Base-by-base conservation (phyloP, 176 grass and related monocot species). In the Phyllostachys edulis region DNA sequence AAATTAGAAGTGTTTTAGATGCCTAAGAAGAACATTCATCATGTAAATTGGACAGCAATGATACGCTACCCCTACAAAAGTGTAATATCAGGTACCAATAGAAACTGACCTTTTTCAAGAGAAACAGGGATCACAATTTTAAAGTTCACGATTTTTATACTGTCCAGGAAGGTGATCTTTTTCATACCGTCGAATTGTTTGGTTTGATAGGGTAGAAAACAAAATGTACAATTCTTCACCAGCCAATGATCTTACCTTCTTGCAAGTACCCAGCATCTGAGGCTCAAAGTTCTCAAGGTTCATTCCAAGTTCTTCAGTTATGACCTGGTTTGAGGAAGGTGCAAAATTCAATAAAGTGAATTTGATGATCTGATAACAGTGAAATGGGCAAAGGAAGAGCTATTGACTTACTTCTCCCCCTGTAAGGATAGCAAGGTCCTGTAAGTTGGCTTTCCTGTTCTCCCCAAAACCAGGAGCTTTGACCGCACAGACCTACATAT, bases 271-370 rank as follows among this genome's bases (percentile, higher is more conserved):
- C 77, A 97, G 67, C 91, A 94, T 88, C 32, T 75, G 76, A 79
- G 85, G 87, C 82, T 97, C 94, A 78, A 97, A 88, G 1, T 92
- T 90, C 61, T 94, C 88, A 44, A 93, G 88, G 68, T 84, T 91
- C 88, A 93, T 79, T 38, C 91, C 91, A 67, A 90, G 88, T 84
- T 93, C 88, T 75, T 88, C 78, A 52, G 88, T 83, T 70, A 93
- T 88, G 39, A 93, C 88, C 74, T 84, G 44, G 7, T 84, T 46
- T 57, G 82, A 67, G 10, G 69, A 55, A 85, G 67, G 26, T 41
- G 21, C n/a, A 49, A 42, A 86, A 52, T 54, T 52, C 27, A 73
- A 32, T 45, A 38, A 40, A 81, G 34, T 44, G 4, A 8, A 80
- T 38, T 9, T 37, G n/a, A 66, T 40, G 26, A 52, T 63, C 62